Evolutionary conservation across 371 early-diverging fungal species (phyloP), one percentile per base, ranked within the genome.

Genomic region (Mucor mucedo): DNA sequence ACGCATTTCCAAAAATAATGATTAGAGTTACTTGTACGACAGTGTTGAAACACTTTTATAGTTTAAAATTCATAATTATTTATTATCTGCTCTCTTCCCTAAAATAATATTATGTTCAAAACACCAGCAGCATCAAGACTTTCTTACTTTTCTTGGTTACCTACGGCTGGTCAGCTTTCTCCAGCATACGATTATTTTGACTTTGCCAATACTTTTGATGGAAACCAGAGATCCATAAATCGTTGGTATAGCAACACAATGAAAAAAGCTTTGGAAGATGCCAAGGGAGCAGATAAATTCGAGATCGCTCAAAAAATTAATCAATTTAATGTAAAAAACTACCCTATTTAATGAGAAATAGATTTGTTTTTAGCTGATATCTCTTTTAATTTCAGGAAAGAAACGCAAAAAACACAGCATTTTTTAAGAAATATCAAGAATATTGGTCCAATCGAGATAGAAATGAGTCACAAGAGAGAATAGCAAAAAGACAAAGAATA

Each of bases 301-400:
- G 29, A 32, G 29, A 63, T 57, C 42, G 57, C 63, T 14, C 16
- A 49, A 49, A 55, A 14, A 27, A 52, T 56, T 32, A 63, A 63
- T 52, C 52, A 49, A 56, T 57, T 55, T 28, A 63, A 56, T 63
- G 63, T 55, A 63, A 54, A 14, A 62, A 62, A 62, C 54, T 62
- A 53, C 35, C 48, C 21, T 54, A 54, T 62, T 28, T 32, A 54
- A 63, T 49, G 42, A 63, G 40, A 33, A 38, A 2, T 62, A 55
- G 27, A 39, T 49, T 28, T 49, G 10, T 35, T 62, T 16, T 62
- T 62, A 62, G 54, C 62, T 62, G 53, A 6, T 62, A 2, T 45
- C 28, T 62, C 27, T 62, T 55, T 55, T 48, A 62, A 55, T 55
- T 52, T 62, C n/a, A 62, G 62, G 48, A 9, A 62, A 55, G 62